Evolutionary conservation across 345 rosid species (phyloP).

Genomic region (Adansonia digitata): DNA sequence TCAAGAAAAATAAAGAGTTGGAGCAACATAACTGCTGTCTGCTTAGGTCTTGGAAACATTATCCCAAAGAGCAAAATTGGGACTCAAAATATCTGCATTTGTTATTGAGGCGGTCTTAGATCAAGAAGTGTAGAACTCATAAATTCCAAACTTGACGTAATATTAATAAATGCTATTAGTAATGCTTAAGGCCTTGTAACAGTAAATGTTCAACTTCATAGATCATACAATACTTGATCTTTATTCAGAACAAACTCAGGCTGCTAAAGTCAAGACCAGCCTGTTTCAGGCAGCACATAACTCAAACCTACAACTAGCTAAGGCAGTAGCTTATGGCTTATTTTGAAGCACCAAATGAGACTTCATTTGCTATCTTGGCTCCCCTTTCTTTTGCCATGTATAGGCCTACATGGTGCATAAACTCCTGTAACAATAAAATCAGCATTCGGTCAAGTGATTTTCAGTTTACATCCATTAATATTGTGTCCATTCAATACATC

Average conservation of each 20-base stretch:
- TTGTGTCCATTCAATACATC: neutral
- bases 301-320: neutral
- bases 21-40: too few relatives aligned
- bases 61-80: neutral
- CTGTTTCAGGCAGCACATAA: neutral
- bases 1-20: too few relatives aligned
- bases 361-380: slow-evolving; percentile 38
- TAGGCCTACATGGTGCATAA: slow-evolving; percentile 52
- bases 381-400: slow-evolving; percentile 60
- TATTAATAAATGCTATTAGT: neutral
- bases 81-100: neutral
- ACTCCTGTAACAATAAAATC: slow-evolving; percentile 24
- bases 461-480: neutral
- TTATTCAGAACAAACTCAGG: neutral
- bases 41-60: neutral
- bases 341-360: slow-evolving; percentile 21
- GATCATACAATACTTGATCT: neutral
- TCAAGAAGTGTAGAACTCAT: neutral
- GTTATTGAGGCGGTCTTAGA: neutral
- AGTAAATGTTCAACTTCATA: neutral
- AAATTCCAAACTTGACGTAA: neutral
- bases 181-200: neutral
- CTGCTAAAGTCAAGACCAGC: neutral
- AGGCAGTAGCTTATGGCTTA: slow-evolving; percentile 9
- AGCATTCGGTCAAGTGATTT: neutral